Conservation (phyloP, 1,139 yeast genomes). For the Kurtzmaniella quercitrusa region DNA sequence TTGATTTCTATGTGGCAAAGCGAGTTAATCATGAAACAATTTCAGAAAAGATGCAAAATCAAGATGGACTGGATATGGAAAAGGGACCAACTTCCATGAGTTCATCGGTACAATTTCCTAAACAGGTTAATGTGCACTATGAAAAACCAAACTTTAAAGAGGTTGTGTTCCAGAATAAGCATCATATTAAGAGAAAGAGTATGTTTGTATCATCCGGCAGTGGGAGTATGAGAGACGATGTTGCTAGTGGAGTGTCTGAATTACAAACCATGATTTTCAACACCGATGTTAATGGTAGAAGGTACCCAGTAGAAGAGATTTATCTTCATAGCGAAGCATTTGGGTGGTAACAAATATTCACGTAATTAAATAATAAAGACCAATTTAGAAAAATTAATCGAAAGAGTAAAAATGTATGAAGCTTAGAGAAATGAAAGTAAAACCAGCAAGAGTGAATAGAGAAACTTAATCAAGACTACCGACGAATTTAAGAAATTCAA, state of each 20-base stretch:
- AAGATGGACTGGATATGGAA: slow-evolving; percentile 10
- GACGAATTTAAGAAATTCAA: too few species aligned
- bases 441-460: too few species aligned
- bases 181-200: slow-evolving; percentile 32
- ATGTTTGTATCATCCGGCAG: slow-evolving; percentile 53
- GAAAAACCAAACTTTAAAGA: slow-evolving; percentile 32
- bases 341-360: slow-evolving; percentile 40
- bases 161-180: slow-evolving; percentile 16
- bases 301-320: slow-evolving; percentile 40
- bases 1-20: slow-evolving; percentile 20
- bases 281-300: slow-evolving; percentile 17
- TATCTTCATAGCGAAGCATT: slow-evolving; percentile 57
- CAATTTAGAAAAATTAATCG: too few species aligned
- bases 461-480: too few species aligned
- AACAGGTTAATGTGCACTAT: slow-evolving; percentile 16
- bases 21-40: neutral
- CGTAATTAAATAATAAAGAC: neutral
- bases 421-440: too few species aligned
- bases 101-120: neutral
- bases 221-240: slow-evolving; percentile 37
- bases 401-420: too few species aligned
- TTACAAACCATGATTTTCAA: slow-evolving; percentile 31
- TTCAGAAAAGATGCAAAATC: neutral
- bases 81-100: slow-evolving; percentile 10
- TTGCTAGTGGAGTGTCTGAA: slow-evolving; percentile 40